Evolutionary conservation across 257 asterid genomes (phyloP), one percentile per base, ranked within the genome.

Genomic region (Solanum lycopersicoides): DNA sequence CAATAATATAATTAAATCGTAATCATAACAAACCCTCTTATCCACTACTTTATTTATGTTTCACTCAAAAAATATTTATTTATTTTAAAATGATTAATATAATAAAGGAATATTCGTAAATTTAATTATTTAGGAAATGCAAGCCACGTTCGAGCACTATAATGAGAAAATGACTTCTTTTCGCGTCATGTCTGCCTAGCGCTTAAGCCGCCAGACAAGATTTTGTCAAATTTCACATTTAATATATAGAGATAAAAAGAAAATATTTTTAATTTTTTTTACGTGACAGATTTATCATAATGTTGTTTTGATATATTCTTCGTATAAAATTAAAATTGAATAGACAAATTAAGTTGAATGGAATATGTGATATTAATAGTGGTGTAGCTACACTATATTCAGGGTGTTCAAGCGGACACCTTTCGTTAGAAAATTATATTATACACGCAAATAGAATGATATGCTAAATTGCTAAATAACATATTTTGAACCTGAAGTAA

Each of bases 161-260:
- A 41, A 14, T 44, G 84, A 45, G 65, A 79, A 79, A 44, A 28
- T 5, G 65, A 79, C 65, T 77, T 14, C 8, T n/a, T 23, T 44
- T 25, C 13, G 7, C 60, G 21, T 53, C 60, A 53, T 50, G 60
- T 50, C 39, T 25, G n/a, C 21, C 63, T 15, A 44, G 83, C 39
- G 13, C 25, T 25, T 13, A 10, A 44, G 65, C 84, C 84, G 84
- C 84, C 84, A 44, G 65, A 28, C 65, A 77, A 77, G 84, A 77
- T 15, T 14, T 45, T 13, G 60, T 79, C 39, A 60, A 75, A 75
- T 12, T n/a, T 76, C 60, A 42, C 32, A 25, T 65, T 10, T 3
- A 12, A 13, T 66, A 63, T 25, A 25, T 76, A 12, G 35, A 76
- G 12, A n/a, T 13, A 13, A 45, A 34, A 37, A 37, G 6, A 4